Evolutionary conservation across 2,329 filamentous ascomycete genomes (phyloP).

Genomic region (Ilyonectria sp.): DNA sequence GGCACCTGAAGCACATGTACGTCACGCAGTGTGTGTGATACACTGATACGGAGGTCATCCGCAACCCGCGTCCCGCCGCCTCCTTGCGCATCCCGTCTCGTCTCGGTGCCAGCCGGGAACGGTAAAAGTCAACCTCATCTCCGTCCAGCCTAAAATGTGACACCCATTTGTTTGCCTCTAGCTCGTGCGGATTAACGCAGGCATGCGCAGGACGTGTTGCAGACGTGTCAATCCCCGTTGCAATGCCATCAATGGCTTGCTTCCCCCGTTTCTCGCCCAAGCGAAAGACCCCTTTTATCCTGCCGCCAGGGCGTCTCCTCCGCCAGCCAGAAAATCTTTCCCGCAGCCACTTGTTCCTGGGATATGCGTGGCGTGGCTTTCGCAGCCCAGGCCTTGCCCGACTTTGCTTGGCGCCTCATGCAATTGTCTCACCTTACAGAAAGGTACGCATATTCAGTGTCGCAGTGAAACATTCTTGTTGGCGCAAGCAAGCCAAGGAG

Average conservation of each 20-base stretch:
- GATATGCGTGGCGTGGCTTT: constrained; percentile 33
- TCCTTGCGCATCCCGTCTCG: neutral
- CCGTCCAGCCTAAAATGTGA: neutral
- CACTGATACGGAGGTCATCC: neutral
- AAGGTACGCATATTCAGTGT: constrained; percentile 20
- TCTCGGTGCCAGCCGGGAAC: neutral
- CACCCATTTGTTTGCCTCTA: neutral
- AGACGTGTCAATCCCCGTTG: neutral
- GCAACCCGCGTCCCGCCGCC: neutral
- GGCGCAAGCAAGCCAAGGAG: neutral
- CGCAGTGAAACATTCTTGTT: neutral
- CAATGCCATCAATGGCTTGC: neutral
- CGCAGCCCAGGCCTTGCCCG: constrained; percentile 14
- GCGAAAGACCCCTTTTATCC: constrained; percentile 12
- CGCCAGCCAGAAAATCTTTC: constrained; percentile 11
- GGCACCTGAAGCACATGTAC: too few relatives aligned
- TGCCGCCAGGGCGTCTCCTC: constrained; percentile 13
- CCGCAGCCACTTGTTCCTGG: constrained; percentile 21
- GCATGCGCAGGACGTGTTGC: neutral
- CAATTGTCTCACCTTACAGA: constrained; percentile 22
- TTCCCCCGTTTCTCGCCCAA: constrained; percentile 1
- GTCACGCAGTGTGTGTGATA: too few relatives aligned
- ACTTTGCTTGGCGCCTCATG: constrained; percentile 26
- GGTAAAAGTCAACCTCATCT: neutral
- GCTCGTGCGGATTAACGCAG: neutral